Evolutionary conservation across 148 eudicot species (phyloP).

Genomic region (Chenopodium formosanum): DNA sequence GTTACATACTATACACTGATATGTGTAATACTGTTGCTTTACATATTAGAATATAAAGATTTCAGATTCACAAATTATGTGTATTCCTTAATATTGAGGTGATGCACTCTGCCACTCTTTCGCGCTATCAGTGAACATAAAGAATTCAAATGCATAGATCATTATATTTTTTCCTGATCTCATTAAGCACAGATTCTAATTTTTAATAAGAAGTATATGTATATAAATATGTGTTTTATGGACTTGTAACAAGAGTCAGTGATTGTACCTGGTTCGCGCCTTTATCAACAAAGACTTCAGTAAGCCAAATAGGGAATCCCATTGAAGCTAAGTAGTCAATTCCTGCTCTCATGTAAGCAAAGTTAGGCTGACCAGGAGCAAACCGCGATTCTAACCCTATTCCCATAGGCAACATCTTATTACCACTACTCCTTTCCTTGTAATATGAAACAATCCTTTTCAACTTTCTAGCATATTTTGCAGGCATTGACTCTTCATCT

Average conservation of each 20-base stretch:
- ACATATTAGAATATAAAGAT: too few relatives aligned
- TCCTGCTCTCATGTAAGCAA: conserved; percentile 57
- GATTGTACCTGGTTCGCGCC: conserved; percentile 42
- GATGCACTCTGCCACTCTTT: too few relatives aligned
- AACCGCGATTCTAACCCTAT: conserved; percentile 55
- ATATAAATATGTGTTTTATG: too few relatives aligned
- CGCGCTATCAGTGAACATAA: too few relatives aligned
- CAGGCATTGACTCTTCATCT: conserved; percentile 41
- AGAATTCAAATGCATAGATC: too few relatives aligned
- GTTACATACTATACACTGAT: too few relatives aligned
- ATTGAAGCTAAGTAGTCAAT: conserved; percentile 42
- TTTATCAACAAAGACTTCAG: conserved; percentile 47
- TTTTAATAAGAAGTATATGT: too few relatives aligned
- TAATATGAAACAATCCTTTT: conserved; percentile 27
- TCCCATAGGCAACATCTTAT: conserved; percentile 30
- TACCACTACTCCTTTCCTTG: conserved; percentile 14
- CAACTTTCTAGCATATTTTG: conserved; percentile 39
- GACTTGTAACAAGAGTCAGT: neutral
- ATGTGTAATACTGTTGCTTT: too few relatives aligned
- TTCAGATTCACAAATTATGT: too few relatives aligned
- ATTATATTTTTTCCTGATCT: too few relatives aligned
- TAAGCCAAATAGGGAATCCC: conserved; percentile 53
- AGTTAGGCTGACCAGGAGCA: conserved; percentile 35
- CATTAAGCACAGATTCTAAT: neutral
- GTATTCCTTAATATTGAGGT: too few relatives aligned